Evolutionary conservation across 1,139 yeast species (phyloP).

Genomic region (Saccharomyces hybrid): DNA sequence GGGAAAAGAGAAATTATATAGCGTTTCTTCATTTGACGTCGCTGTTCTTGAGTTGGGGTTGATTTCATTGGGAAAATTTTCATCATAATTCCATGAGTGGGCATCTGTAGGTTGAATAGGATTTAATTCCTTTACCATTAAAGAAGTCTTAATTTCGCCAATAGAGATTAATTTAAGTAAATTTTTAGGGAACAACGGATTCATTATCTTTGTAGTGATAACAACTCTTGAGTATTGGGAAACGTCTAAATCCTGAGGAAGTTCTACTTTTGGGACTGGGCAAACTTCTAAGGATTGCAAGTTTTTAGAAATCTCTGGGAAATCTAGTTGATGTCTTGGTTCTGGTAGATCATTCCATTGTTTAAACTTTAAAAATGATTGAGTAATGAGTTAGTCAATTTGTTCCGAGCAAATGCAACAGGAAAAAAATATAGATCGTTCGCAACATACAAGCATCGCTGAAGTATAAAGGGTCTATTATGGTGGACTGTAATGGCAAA

Average conservation of each 20-base stretch:
- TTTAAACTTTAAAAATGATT: conserved; percentile 22
- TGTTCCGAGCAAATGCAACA: neutral
- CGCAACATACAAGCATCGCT: conserved; percentile 5
- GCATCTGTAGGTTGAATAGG: neutral
- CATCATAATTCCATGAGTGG: conserved; percentile 24
- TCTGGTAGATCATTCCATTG: conserved; percentile 31
- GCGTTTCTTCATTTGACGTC: conserved; percentile 1
- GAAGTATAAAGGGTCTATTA: neutral
- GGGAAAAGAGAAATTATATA: conserved; percentile 16
- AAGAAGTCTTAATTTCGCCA: conserved; percentile 14
- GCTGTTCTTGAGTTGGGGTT: conserved; percentile 11
- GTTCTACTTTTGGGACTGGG: conserved; percentile 20
- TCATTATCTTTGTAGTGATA: conserved; percentile 23
- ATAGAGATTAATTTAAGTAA: conserved; percentile 9
- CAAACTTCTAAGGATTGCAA: conserved; percentile 22
- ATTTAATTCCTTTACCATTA: neutral
- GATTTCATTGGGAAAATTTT: conserved; percentile 25
- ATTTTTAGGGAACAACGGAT: conserved; percentile 22
- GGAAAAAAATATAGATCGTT: neutral
- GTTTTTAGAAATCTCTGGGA: conserved; percentile 16
- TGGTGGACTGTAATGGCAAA: neutral
- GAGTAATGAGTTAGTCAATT: conserved; percentile 9
- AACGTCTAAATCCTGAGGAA: conserved; percentile 12
- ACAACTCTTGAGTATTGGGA: conserved; percentile 13
- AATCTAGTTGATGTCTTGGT: conserved; percentile 31